phyloP scores from a whole-genome alignment of 2,329 filamentous ascomycete species.

The Aspergillus viridinutans region DNA sequence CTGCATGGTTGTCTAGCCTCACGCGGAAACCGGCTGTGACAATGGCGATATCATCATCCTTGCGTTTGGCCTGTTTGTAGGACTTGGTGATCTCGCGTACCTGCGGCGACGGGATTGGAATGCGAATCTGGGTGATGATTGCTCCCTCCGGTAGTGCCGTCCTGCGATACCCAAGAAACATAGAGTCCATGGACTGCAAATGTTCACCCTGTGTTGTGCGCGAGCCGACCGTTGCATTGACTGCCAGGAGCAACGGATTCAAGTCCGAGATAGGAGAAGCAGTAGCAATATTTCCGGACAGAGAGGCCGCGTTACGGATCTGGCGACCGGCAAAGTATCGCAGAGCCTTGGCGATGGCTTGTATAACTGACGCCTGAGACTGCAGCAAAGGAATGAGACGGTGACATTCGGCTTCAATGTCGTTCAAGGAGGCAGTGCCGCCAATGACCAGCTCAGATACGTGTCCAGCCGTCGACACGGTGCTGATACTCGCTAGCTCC shows the following conservation, averaged over 20 bases:
- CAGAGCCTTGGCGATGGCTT: slow-evolving; percentile 88
- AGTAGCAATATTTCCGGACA: slow-evolving; percentile 88
- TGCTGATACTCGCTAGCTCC: no score
- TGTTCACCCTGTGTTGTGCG: no score
- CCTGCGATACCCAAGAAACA: slow-evolving; percentile 86
- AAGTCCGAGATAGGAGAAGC: slow-evolving; percentile 95
- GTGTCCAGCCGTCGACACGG: no score
- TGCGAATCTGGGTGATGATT: slow-evolving; percentile 80
- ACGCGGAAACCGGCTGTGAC: slow-evolving; percentile 83
- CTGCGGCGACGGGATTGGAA: slow-evolving; percentile 64
- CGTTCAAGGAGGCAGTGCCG: slow-evolving; percentile 38
- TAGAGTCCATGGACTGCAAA: slow-evolving; percentile 74
- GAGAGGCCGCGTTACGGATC: slow-evolving; percentile 93
- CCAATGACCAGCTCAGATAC: slow-evolving; percentile 20
- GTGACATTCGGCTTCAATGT: no score
- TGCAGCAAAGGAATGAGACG: no score
- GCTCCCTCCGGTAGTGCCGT: slow-evolving; percentile 79
- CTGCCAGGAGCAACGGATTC: slow-evolving; percentile 88
- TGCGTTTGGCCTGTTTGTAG: slow-evolving; percentile 95
- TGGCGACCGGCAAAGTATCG: slow-evolving; percentile 92
- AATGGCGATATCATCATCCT: slow-evolving; percentile 97
- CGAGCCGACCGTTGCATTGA: slow-evolving; percentile 74
- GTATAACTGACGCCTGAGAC: slow-evolving; percentile 64
- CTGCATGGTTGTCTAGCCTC: no score
- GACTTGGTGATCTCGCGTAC: slow-evolving; percentile 80